phyloP scores from a whole-genome alignment of 2,329 filamentous ascomycete genomes.

The Curvularia verruculosa region DNA sequence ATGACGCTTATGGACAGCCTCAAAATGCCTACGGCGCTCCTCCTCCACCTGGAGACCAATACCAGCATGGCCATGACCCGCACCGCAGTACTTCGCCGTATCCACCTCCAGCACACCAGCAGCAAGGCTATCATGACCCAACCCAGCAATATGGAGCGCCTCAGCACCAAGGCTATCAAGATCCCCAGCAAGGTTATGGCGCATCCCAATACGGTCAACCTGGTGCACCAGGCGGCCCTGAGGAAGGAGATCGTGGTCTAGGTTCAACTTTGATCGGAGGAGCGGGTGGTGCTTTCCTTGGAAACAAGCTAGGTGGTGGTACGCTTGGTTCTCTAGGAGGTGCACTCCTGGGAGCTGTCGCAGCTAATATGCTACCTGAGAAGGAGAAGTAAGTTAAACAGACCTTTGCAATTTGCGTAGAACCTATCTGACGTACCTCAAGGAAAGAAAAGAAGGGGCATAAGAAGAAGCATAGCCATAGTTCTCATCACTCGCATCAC shows the following conservation, averaged over 20 bases:
- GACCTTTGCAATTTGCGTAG: not conserved
- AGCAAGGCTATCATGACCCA: conserved; percentile 27
- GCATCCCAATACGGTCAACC: conserved; percentile 51
- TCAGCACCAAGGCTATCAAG: conserved; percentile 20
- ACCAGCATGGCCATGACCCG: conserved; percentile 44
- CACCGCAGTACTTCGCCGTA: conserved; percentile 48
- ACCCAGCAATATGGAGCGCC: conserved; percentile 30
- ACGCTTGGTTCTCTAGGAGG: conserved; percentile 59
- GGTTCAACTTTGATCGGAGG: conserved; percentile 61
- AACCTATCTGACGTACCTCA: conserved; percentile 1
- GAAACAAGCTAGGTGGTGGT: conserved; percentile 61
- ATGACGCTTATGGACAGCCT: conserved; percentile 35
- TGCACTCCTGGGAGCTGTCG: conserved; percentile 60
- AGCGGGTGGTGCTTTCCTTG: conserved; percentile 61
- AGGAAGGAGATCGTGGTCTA: conserved; percentile 62
- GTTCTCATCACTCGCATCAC: conserved; percentile 29
- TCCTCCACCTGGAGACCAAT: conserved; percentile 28
- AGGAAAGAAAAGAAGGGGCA: conserved; percentile 44
- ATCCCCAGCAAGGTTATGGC: conserved; percentile 32
- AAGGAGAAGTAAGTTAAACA: conserved; percentile 48
- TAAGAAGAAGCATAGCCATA: conserved; percentile 42
- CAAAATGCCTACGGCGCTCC: conserved; percentile 40
- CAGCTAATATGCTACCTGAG: conserved; percentile 59
- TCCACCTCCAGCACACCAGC: conserved; percentile 38
- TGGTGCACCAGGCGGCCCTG: conserved; percentile 39